Conservation (phyloP, 1,284 basidiomycete genomes). For the Ganoderma boninense region DNA sequence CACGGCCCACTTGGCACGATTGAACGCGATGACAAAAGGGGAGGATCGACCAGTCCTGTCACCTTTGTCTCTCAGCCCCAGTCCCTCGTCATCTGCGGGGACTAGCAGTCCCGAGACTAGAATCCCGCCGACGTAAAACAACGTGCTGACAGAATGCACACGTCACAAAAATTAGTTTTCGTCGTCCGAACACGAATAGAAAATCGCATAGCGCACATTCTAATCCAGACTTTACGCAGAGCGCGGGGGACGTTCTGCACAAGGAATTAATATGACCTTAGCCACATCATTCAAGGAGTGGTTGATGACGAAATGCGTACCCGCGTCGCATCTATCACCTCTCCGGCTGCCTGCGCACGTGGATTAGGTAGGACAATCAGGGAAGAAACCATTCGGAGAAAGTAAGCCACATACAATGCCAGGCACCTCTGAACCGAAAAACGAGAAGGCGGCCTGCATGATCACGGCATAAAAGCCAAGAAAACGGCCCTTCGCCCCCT, state of each 20-base stretch:
- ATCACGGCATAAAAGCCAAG: slow-evolving; percentile 58
- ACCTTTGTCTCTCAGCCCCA: slow-evolving; percentile 38
- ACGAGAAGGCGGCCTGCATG: slow-evolving; percentile 46
- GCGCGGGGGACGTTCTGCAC: slow-evolving; percentile 49
- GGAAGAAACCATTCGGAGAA: neutral
- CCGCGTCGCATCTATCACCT: slow-evolving; percentile 43
- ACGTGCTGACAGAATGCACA: slow-evolving; percentile 25
- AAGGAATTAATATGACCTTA: neutral
- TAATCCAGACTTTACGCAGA: slow-evolving; percentile 61
- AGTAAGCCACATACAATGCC: slow-evolving; percentile 37
- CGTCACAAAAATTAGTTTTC: neutral
- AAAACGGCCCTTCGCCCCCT: slow-evolving; percentile 47
- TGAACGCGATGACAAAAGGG: slow-evolving; percentile 59
- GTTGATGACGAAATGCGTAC: slow-evolving; percentile 23
- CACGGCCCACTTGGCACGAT: slow-evolving; percentile 51
- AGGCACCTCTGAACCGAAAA: slow-evolving; percentile 43
- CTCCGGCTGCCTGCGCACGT: slow-evolving; percentile 42
- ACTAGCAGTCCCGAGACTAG: slow-evolving; percentile 62
- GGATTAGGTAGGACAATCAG: neutral
- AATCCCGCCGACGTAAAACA: slow-evolving; percentile 42
- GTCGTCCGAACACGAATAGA: neutral
- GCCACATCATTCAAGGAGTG: neutral
- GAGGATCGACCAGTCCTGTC: slow-evolving; percentile 48
- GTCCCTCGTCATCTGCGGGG: slow-evolving; percentile 48
- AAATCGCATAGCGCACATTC: slow-evolving; percentile 49